A percentile compares a stretch with the other conserved stretches of the same genome.
phyloP scores from a whole-genome alignment of 139 green algal genomes.

The Coelastrella sp. region DNA sequence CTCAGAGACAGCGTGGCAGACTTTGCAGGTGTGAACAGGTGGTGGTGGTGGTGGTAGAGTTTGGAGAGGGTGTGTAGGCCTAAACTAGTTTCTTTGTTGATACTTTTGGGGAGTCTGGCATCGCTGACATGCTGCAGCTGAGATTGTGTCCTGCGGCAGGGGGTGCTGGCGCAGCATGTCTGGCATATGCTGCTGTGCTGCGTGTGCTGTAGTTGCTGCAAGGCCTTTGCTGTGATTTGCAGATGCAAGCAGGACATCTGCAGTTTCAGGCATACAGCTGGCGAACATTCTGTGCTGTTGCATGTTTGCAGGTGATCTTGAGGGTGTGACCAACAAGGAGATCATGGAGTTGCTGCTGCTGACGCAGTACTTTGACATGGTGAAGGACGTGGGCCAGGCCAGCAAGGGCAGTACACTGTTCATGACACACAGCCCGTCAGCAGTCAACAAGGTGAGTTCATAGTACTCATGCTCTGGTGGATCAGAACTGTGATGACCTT shows the following conservation, averaged over 20 bases:
- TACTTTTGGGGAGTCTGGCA: not conserved
- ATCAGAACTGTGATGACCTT: not conserved
- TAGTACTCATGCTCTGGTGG: not conserved
- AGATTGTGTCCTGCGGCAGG: no score
- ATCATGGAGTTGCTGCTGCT: slow-evolving; percentile 90
- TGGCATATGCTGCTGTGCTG: no score
- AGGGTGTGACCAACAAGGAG: slow-evolving; percentile 62
- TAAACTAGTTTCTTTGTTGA: not conserved
- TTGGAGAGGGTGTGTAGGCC: not conserved
- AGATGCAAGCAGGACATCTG: no score
- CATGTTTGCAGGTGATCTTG: slow-evolving; percentile 60
- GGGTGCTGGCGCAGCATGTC: no score
- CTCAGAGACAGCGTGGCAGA: slow-evolving; percentile 83
- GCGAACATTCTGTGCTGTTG: slow-evolving; percentile 15
- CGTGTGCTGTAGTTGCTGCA: no score
- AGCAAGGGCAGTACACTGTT: slow-evolving; percentile 77
- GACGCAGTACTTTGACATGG: slow-evolving; percentile 79
- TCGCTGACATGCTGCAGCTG: no score
- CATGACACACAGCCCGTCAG: slow-evolving; percentile 73
- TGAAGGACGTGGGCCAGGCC: slow-evolving; percentile 74
- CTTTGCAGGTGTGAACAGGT: slow-evolving; percentile 14
- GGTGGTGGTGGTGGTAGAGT: not conserved
- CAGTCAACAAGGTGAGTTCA: slow-evolving; percentile 62
- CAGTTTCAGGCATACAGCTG: no score
- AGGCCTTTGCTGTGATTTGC: not conserved